Base-by-base conservation (phyloP, 768 basidiomycete genomes). In the Pleurotus pulmonarius region DNA sequence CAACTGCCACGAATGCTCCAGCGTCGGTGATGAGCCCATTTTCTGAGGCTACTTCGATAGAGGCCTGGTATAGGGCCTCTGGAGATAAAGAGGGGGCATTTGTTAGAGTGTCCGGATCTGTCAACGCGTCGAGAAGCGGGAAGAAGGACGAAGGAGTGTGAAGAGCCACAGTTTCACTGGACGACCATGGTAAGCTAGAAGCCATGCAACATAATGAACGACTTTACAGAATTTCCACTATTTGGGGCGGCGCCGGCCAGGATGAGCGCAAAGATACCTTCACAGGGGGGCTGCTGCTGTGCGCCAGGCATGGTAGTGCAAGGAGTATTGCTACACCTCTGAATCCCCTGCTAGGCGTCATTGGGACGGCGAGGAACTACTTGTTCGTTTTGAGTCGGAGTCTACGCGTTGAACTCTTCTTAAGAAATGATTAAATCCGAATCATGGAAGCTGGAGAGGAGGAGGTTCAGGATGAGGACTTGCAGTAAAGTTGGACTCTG, bases 71-170 rank as follows among this genome's bases (percentile, higher is more conserved):
- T 11, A 79, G 71, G 1, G 81, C 79, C 57, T 85, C 75, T 1
- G 81, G 74, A 11, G 77, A 73, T 48, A 73, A 60, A 18, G 70
- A 69, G 43, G 70, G 59, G 6, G 74, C 60, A 1, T 65, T 59
- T 1, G 69, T 75, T 48, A 73, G 67, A 0, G 64, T 65, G 7
- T 80, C 78, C 11, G 80, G 77, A 60, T 83, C 71, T 6, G 85
- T 81, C 3, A 94, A 71, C 39, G 81, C 76, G 60, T 86, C 75
- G 3, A 98, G 76, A 15, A 92, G 74, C 5, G 87, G 83, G 68
- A 95, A 93, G 74, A 93, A 93, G 13, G 82, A 73, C 16, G 79
- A 67, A 0, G 88, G 82, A 49, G 86, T 82, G 67, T 96, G 91
- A 45, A 87, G 69, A 5, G 88, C 72, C 12, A 94, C 77, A 0